These are phyloP conservation scores for Pseudozyma sp. DNA, from an alignment of 1,284 basidiomycete genomes.

Conservation along the genomic window DNA sequence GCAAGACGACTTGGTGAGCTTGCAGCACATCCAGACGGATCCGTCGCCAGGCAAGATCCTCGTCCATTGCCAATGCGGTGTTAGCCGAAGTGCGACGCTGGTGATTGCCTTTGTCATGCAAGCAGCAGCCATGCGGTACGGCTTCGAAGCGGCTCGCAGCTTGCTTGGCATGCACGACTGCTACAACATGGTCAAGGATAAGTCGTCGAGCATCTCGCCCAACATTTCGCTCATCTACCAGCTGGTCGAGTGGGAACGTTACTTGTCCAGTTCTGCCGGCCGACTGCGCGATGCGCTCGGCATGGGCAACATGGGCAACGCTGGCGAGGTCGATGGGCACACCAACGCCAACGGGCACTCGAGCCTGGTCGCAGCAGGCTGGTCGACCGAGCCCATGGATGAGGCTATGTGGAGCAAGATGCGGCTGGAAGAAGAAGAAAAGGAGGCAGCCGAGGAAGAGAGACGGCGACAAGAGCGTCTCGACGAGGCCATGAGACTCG, in stretches of 20 bases:
- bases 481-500: slow-evolving; percentile 36
- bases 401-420: slow-evolving; percentile 65
- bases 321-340: background rate
- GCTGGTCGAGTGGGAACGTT: slow-evolving; percentile 90
- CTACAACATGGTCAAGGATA: slow-evolving; percentile 79
- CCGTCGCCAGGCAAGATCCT: slow-evolving; percentile 45
- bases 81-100: slow-evolving; percentile 91
- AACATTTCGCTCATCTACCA: slow-evolving; percentile 97
- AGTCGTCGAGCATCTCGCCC: slow-evolving; percentile 71
- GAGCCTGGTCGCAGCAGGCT: slow-evolving; percentile 28
- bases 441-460: slow-evolving; percentile 54
- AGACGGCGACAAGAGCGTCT: slow-evolving; percentile 44
- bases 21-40: slow-evolving; percentile 32
- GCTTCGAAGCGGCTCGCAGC: slow-evolving; percentile 36
- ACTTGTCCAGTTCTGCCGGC: slow-evolving; percentile 70
- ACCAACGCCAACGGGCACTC: background rate
- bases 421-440: slow-evolving; percentile 58
- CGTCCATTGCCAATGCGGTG: slow-evolving; percentile 81
- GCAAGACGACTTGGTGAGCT: slow-evolving; percentile 18
- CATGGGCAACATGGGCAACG: background rate
- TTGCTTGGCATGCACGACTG: slow-evolving; percentile 85
- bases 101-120: slow-evolving; percentile 95
- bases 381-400: slow-evolving; percentile 60
- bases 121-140: slow-evolving; percentile 79
- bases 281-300: slow-evolving; percentile 44